Evolutionary conservation across 1,139 yeast genomes (phyloP).

Genomic region (Scheffersomyces segobiensis): DNA sequence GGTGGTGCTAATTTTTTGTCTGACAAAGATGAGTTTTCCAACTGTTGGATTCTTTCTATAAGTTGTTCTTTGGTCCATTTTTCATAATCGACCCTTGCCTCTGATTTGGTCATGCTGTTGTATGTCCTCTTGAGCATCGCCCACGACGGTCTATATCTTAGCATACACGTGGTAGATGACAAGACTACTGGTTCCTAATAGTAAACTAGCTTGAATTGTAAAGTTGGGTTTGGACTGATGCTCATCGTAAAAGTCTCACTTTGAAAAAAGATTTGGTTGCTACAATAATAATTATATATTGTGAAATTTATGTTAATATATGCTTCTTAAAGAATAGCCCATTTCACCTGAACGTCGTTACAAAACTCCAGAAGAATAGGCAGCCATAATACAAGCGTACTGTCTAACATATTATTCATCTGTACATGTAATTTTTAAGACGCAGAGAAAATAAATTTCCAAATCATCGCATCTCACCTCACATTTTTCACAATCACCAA

Average conservation of each 20-base stretch:
- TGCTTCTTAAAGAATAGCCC: neutral
- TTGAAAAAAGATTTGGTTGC: neutral
- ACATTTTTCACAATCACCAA: neutral
- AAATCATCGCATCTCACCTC: neutral
- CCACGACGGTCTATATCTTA: neutral
- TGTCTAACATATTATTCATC: neutral
- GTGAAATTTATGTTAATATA: neutral
- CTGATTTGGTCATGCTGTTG: constrained; percentile 6
- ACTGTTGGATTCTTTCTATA: constrained; percentile 45
- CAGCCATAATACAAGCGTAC: neutral
- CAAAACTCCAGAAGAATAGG: neutral
- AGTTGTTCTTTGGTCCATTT: constrained; percentile 56
- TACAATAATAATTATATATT: too few relatives aligned
- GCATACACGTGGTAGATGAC: neutral
- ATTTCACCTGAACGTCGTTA: neutral
- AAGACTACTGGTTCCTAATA: neutral
- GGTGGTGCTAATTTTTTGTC: neutral
- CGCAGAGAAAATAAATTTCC: neutral
- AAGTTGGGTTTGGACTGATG: neutral
- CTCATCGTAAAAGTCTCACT: neutral
- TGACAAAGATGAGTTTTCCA: constrained; percentile 33
- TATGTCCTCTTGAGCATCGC: constrained; percentile 11
- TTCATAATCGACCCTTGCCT: constrained; percentile 28
- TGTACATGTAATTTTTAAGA: neutral
- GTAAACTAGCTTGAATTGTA: neutral